Evolutionary conservation across 2,329 filamentous ascomycete species (phyloP), one percentile per base, ranked within the genome.

Genomic region (Scedosporium apiospermum): DNA sequence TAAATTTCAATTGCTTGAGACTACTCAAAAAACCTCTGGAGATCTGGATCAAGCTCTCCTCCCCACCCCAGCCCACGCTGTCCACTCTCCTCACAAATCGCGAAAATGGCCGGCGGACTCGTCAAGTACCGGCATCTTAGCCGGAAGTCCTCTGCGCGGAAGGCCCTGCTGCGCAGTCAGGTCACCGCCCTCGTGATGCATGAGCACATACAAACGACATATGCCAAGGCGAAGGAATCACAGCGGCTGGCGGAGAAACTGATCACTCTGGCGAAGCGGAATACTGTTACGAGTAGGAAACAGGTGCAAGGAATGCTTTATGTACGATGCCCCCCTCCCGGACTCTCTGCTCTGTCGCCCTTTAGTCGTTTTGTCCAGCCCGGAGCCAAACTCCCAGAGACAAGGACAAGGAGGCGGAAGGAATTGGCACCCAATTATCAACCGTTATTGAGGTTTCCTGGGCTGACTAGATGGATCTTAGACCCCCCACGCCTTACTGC

Each of bases 191-290:
- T 99, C 68, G 89, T 99, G 78, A 84, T 90, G 76, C 87, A 96
- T 76, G 95, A 99, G 80, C 87, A 91, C 66, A 96, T 99, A 78
- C 87, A 88, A 66, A 99, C 95, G 60, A 96, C 95, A 77, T 97
- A 90, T 83, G 88, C 89, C 74, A 98, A 98, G 78, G 95, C 95
- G 58, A 99, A 98, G 78, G 95, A 99, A 79, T 90, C 95, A 21
- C 95, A 99, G 78, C 84, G 90, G 53, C 75, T 98, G 68, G 95
- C 93, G 6, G 95, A 99, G 73, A 96, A 96, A 80, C 81, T 98
- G 68, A 93, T 99, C 70, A 97, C 93, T 4, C 76, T 96, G 69
- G 93, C 90, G 21, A 99, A 98, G 83, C 89, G 88, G 78, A 91
- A 97, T 74, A 96, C 93, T 49, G 88, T 92, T 71, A 90, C 91